A percentile compares a stretch with the other conserved stretches of the same genome.
These are phyloP conservation scores for Caulochytrium protostelioides DNA, from an alignment of 371 early-diverging fungal species.

Conservation along the genomic window DNA sequence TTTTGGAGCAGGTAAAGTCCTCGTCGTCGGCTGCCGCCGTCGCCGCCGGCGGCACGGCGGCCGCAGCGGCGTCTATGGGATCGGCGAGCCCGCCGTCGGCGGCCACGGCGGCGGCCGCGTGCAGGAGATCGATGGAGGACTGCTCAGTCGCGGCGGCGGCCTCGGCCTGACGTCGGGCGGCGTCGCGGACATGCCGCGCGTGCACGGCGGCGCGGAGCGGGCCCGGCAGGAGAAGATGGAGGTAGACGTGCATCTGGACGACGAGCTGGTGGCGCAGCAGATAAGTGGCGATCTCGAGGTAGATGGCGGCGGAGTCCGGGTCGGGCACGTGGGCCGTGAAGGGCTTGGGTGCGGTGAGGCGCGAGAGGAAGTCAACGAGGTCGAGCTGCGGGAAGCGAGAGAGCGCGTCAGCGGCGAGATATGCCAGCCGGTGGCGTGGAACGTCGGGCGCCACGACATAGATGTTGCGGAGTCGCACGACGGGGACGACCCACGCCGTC, in stretches of 20 bases:
- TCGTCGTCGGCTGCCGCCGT: too few species aligned
- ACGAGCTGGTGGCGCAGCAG: slow-evolving; percentile 54
- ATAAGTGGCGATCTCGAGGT: slow-evolving; percentile 57
- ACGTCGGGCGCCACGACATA: slow-evolving; percentile 52
- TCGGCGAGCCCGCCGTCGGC: too few species aligned
- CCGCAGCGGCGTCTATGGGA: too few species aligned
- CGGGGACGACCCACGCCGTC: slow-evolving; percentile 66
- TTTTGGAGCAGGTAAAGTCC: too few species aligned
- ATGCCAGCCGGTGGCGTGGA: slow-evolving; percentile 15
- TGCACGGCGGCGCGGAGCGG: slow-evolving; percentile 2
- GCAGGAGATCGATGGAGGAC: too few species aligned
- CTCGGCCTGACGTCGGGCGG: too few species aligned
- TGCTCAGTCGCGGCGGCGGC: slow-evolving; percentile 13
- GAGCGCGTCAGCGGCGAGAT: slow-evolving; percentile 35
- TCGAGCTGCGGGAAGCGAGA: slow-evolving; percentile 42
- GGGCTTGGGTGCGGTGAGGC: slow-evolving; percentile 48
- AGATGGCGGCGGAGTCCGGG: slow-evolving; percentile 41
- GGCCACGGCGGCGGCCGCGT: too few species aligned
- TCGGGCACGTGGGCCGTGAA: slow-evolving; percentile 36
- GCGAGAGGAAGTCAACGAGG: slow-evolving; percentile 43
- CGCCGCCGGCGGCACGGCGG: too few species aligned
- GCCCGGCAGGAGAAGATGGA: slow-evolving; percentile 37
- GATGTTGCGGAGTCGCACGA: slow-evolving; percentile 47
- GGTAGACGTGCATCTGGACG: slow-evolving; percentile 62
- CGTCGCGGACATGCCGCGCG: slow-evolving; percentile 3